Conservation (phyloP, 2,329 filamentous ascomycete genomes). For the Cladosporium sp. region DNA sequence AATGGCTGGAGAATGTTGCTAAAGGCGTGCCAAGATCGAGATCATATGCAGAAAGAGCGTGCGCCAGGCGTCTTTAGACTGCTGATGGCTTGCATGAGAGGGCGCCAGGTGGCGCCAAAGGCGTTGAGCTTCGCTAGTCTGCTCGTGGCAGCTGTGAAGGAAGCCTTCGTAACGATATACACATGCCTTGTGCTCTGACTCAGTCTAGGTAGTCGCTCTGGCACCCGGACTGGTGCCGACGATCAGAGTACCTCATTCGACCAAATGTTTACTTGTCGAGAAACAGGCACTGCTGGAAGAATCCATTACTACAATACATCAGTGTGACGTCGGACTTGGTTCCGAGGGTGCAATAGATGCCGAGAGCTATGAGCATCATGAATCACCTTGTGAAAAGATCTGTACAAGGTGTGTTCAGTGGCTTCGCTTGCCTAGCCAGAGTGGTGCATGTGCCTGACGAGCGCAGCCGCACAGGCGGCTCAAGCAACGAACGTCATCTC, state of each 20-base stretch:
- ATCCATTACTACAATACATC: no score
- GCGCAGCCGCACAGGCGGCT: slow-evolving; percentile 8
- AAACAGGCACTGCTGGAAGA: no score
- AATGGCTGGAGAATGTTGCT: no score
- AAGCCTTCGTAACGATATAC: no score
- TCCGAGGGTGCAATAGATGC: no score
- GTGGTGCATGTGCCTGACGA: slow-evolving; percentile 6
- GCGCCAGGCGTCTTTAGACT: neutral
- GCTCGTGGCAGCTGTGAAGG: no score
- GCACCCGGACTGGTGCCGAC: no score
- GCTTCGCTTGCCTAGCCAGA: slow-evolving; percentile 9
- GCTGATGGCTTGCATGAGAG: neutral
- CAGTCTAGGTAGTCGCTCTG: no score
- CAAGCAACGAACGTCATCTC: slow-evolving; percentile 8
- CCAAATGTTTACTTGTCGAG: no score
- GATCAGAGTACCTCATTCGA: no score
- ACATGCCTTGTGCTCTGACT: no score
- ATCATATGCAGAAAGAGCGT: neutral
- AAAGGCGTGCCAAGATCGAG: neutral
- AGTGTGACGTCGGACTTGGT: neutral
- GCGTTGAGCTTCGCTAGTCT: neutral
- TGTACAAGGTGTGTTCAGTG: neutral
- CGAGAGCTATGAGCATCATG: neutral
- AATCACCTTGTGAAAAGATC: slow-evolving; percentile 6
- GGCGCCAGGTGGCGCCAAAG: neutral